Base-by-base conservation (phyloP, 352 stramenopile species). In the Pythium angustatum region DNA sequence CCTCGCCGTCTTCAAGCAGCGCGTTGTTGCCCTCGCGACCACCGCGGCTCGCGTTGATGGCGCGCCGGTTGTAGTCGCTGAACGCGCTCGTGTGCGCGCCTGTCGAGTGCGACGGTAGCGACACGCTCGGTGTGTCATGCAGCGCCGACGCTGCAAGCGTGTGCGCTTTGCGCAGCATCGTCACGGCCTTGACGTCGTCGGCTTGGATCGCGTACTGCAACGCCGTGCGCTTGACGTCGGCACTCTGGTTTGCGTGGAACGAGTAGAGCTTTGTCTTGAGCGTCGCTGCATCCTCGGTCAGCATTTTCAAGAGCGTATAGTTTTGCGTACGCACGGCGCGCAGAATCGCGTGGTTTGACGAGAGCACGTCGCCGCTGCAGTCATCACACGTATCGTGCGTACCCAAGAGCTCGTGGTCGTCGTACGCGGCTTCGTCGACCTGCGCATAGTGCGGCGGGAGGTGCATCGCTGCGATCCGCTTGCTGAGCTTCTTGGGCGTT, bases 11-110 rank as follows among this genome's bases (percentile, higher is more conserved):
- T 24, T 70, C 72, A 11, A 90, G 61, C 5, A 93, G 60, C 11
- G 83, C 83, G 14, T 91, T 91, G 50, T 90, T 90, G 41, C 83
- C 83, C 66, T 93, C 83, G 55, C 86, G 87, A 5, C 83, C 83
- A 9, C 81, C 83, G 7, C 83, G 83, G 72, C 83, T 93, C 22
- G 83, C 83, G 48, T 93, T 93, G 56, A 93, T 85, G 3, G 81
- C 79, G 10, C 83, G 75, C 1, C 83, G 79, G 58, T 93, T 91
- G 63, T 93, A 93, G 51, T 93, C 83, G 57, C 83, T 93, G 62
- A 72, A 93, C 17, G 71, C 51, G 59, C 83, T 93, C n/a, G 83
- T 91, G 56, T 93, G 83, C 40, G 78, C 72, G 2, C 83, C 83
- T 0, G 83, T 93, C 19, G 81, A 88, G 52, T 91, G 81, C 8